Evolutionary conservation across 1,139 yeast species (phyloP), one percentile per base, ranked within the genome.

Genomic region (Blastobotrys elegans): DNA sequence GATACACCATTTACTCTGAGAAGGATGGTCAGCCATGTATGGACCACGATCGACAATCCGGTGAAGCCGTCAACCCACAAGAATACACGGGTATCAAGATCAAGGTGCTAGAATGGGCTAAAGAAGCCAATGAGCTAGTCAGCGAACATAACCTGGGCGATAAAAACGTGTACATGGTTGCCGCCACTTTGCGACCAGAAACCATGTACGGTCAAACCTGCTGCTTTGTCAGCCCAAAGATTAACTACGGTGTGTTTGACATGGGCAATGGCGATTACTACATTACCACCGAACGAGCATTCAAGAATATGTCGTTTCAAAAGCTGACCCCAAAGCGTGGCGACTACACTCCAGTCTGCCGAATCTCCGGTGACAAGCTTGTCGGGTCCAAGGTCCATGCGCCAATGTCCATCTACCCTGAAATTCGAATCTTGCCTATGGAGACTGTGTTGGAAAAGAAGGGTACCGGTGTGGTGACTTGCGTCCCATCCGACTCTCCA

Each of bases 11-110:
- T 60, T 92, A 87, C 72, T 90, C 97, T 37, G 96, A 90, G 64
- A 90, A 86, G 72, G 98, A 92, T 70, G 97, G 97, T 53, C 99
- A 92, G 74, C 95, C 98, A 41, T 92, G 99, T 76, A 90, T 92
- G 89, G 98, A 92, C 70, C 99, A 92, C 69, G 99, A 92, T 70
- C 84, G 99, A 76, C 84, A 79, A 68, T 80, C 92, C 45, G 99
- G 99, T 65, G 99, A 92, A 74, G 98, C 95, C 67, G 90, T 92
- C 45, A 79, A 84, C 58, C 97, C 98, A 38, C 98, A 94, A 70
- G 98, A 92, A 69, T 92, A 92, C 69, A 82, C 89, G 38, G 97
- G 94, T 60, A 81, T 92, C 64, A 92, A 92, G 76, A 92, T 92
- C 62, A 72, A 76, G 66, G 76, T 85, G 43, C 67, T 74, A 35